Evolutionary conservation across 352 stramenopile genomes (phyloP).

Genomic region (Blastocystis sp.): DNA sequence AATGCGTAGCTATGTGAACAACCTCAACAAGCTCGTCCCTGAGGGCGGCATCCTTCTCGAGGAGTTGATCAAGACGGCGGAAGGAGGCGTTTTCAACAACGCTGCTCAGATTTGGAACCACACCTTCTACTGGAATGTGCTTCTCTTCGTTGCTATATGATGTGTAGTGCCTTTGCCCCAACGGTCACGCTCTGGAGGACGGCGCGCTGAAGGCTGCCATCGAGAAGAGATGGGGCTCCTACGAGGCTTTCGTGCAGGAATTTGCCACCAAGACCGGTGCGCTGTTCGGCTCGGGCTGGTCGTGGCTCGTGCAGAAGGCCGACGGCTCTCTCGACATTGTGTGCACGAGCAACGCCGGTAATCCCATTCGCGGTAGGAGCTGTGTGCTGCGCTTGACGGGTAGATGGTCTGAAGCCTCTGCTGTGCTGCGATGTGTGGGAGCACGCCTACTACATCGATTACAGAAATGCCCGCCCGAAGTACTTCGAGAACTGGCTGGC

Average conservation of each 20-base stretch:
- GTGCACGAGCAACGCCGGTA: conserved; percentile 72
- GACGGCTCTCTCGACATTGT: conserved; percentile 71
- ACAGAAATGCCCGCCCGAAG: conserved; percentile 74
- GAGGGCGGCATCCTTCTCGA: conserved; percentile 71
- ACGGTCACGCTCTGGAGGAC: background rate
- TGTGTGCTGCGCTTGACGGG: background rate
- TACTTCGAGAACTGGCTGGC: conserved; percentile 73
- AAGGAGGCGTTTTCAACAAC: conserved; percentile 74
- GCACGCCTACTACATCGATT: conserved; percentile 77
- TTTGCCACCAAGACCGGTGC: conserved; percentile 74
- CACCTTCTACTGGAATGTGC: conserved; percentile 74
- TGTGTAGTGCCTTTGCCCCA: conserved; percentile 70
- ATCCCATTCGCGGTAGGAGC: conserved; percentile 72
- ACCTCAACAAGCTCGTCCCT: conserved; percentile 72
- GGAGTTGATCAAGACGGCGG: conserved; percentile 72
- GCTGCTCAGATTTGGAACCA: conserved; percentile 74
- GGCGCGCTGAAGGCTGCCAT: conserved; percentile 42
- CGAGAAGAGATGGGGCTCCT: conserved; percentile 71
- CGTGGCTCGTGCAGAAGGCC: conserved; percentile 75
- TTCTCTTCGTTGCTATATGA: background rate
- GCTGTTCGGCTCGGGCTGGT: conserved; percentile 77
- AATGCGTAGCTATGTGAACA: conserved; percentile 71
- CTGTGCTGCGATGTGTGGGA: conserved; percentile 76
- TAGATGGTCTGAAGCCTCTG: conserved; percentile 70
- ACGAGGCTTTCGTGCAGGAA: conserved; percentile 76